These are phyloP conservation scores for Nitzschia sp. DNA, from an alignment of 108 stramenopile genomes.

Conservation along the genomic window DNA sequence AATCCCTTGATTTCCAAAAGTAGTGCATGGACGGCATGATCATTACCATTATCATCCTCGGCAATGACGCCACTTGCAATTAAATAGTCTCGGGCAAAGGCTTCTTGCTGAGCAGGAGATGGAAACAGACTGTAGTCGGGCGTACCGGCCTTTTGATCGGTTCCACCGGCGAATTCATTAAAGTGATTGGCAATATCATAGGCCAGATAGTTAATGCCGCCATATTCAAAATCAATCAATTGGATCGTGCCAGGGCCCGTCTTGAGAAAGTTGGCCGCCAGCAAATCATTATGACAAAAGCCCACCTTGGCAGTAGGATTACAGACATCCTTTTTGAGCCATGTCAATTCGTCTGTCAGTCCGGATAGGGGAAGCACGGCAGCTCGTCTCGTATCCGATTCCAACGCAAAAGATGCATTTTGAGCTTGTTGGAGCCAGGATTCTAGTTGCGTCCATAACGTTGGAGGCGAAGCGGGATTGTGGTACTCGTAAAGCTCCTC, in stretches of 20 bases:
- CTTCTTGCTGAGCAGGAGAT: slow-evolving; percentile 32
- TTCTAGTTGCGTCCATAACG: slow-evolving; percentile 36
- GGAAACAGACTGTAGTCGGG: slow-evolving; percentile 72
- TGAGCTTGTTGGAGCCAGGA: slow-evolving; percentile 55
- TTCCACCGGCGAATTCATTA: slow-evolving; percentile 88
- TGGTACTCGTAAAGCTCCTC: slow-evolving; percentile 4
- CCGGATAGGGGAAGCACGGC: slow-evolving; percentile 21
- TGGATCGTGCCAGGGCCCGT: slow-evolving; percentile 42
- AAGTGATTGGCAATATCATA: slow-evolving; percentile 94
- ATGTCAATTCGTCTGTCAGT: slow-evolving; percentile 46
- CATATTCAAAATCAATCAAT: slow-evolving; percentile 93
- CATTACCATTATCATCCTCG: neutral
- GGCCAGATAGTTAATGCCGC: slow-evolving; percentile 73
- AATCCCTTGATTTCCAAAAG: slow-evolving; percentile 62
- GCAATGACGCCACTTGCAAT: slow-evolving; percentile 21
- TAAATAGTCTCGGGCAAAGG: slow-evolving; percentile 67
- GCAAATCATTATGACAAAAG: slow-evolving; percentile 92
- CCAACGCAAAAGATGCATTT: slow-evolving; percentile 25
- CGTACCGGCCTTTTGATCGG: slow-evolving; percentile 49
- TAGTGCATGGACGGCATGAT: slow-evolving; percentile 25
- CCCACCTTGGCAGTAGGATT: slow-evolving; percentile 37
- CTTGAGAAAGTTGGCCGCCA: slow-evolving; percentile 78
- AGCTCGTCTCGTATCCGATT: slow-evolving; percentile 42
- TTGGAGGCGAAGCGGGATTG: slow-evolving; percentile 10
- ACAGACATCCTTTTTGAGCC: slow-evolving; percentile 45